These are phyloP conservation scores for Paspalum vaginatum DNA, from an alignment of 176 grass and related monocot genomes.

Conservation along the genomic window DNA sequence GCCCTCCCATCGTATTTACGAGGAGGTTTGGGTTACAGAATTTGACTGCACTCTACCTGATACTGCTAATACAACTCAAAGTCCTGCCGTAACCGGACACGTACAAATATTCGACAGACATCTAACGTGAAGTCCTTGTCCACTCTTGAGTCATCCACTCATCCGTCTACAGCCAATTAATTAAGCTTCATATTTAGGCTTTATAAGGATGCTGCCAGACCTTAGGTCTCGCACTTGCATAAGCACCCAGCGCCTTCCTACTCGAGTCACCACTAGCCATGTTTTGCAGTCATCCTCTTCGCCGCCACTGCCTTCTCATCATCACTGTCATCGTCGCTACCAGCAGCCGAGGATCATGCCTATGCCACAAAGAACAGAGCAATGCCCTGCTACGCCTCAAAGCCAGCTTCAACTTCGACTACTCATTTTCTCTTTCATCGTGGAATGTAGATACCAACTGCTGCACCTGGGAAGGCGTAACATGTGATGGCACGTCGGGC, in stretches of 20 bases:
- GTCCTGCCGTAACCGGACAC: no score
- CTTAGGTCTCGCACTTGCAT: no score
- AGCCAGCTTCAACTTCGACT: slow-evolving; percentile 14
- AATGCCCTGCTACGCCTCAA: slow-evolving; percentile 43
- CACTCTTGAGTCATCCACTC: background rate
- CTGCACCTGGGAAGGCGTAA: slow-evolving; percentile 53
- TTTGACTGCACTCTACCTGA: no score
- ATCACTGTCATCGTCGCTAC: background rate
- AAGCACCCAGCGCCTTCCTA: background rate
- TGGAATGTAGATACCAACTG: slow-evolving; percentile 47
- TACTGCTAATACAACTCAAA: no score
- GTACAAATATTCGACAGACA: no score
- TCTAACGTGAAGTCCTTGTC: no score
- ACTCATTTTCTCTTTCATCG: background rate
- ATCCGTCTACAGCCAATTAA: background rate
- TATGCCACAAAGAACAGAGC: slow-evolving; percentile 47
- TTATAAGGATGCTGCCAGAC: background rate
- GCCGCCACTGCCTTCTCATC: background rate
- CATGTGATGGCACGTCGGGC: slow-evolving; percentile 30
- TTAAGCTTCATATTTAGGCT: no score
- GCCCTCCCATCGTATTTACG: no score
- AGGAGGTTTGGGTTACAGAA: no score
- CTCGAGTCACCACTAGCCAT: background rate
- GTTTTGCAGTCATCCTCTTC: background rate
- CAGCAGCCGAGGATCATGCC: background rate